phyloP scores from a whole-genome alignment of 352 stramenopile species.

The Globisporangium paroecandrum region DNA sequence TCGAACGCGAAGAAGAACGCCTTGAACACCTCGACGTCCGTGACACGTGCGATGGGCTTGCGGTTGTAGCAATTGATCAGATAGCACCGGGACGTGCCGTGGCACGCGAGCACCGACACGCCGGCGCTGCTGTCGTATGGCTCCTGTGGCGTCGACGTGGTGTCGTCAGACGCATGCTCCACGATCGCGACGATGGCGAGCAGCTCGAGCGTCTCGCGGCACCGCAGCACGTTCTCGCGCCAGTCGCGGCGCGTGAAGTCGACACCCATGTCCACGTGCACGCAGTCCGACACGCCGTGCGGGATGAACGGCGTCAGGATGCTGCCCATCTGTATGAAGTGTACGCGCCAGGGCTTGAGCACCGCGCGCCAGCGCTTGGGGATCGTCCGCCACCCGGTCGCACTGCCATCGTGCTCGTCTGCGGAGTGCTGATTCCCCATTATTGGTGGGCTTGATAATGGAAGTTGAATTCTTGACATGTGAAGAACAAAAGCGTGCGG shows the following conservation, averaged over 20 bases:
- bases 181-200: not conserved
- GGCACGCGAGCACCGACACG: not conserved
- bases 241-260: not conserved
- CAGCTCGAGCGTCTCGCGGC: not conserved
- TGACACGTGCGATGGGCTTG: not conserved
- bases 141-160: not conserved
- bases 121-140: no score
- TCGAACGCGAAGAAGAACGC: not conserved
- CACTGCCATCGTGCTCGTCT: no score
- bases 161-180: not conserved
- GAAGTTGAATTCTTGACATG: no score
- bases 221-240: slow-evolving; percentile 1
- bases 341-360: not conserved
- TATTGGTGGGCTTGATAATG: no score
- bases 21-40: not conserved
- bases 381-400: no score
- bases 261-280: not conserved
- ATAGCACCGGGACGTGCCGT: not conserved
- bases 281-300: not conserved
- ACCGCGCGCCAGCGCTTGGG: not conserved
- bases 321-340: not conserved
- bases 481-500: no score
- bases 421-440: no score
- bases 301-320: not conserved
- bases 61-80: not conserved